These are phyloP conservation scores for Sugiyamaella paludigena DNA, from an alignment of 1,139 yeast species.

Conservation along the genomic window DNA sequence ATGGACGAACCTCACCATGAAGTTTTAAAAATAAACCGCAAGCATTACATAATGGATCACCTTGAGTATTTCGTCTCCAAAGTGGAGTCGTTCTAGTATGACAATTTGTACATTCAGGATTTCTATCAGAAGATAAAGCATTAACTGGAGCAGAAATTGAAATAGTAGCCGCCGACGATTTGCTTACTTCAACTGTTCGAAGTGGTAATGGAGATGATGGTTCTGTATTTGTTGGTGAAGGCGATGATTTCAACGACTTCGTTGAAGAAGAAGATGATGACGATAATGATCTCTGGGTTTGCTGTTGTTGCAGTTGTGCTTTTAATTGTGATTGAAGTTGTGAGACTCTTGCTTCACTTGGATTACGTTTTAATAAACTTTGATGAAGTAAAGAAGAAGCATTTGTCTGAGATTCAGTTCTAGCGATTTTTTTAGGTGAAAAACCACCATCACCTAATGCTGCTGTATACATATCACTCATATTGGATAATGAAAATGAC, in stretches of 20 bases:
- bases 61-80: slow-evolving; percentile 92
- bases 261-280: not conserved
- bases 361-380: slow-evolving; percentile 14
- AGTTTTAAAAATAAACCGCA: slow-evolving; percentile 88
- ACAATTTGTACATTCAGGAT: slow-evolving; percentile 70
- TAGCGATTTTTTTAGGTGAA: slow-evolving; percentile 29
- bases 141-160: too few relatives aligned
- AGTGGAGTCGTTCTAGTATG: slow-evolving; percentile 90
- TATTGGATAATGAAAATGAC: slow-evolving; percentile 15
- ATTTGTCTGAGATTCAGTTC: slow-evolving; percentile 28
- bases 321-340: slow-evolving; percentile 1
- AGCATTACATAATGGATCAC: slow-evolving; percentile 91
- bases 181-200: slow-evolving; percentile 1
- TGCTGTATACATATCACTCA: slow-evolving; percentile 14
- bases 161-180: slow-evolving; percentile 7
- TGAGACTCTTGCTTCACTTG: slow-evolving; percentile 7
- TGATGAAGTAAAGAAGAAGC: slow-evolving; percentile 26
- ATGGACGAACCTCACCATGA: slow-evolving; percentile 92
- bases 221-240: too few relatives aligned
- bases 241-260: too few relatives aligned
- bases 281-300: not conserved
- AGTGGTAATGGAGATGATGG: slow-evolving; percentile 1
- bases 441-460: not conserved
- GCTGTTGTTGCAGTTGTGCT: not conserved
- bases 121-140: too few relatives aligned